These are phyloP conservation scores for Paxillus ammoniavirescens DNA, from an alignment of 768 basidiomycete species.

Conservation along the genomic window DNA sequence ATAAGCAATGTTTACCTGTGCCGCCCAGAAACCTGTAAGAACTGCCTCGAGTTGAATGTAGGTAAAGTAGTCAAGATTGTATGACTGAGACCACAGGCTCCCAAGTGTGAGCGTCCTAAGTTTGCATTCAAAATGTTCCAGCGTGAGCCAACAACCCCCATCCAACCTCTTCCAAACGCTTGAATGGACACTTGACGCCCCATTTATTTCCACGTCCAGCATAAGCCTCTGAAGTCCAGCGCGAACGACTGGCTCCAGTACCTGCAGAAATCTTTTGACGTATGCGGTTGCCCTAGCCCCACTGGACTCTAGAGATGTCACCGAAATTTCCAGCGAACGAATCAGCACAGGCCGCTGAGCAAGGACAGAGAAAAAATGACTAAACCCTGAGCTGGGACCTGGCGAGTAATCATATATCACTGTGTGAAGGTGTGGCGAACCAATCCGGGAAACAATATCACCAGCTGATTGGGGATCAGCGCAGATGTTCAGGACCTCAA, in stretches of 20 bases:
- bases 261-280: slow-evolving; percentile 1
- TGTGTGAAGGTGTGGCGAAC: slow-evolving; percentile 9
- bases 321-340: slow-evolving; percentile 3
- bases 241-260: slow-evolving; percentile 4
- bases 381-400: not conserved
- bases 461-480: slow-evolving; percentile 6
- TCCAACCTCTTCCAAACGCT: slow-evolving; percentile 9
- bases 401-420: not conserved
- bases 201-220: slow-evolving; percentile 8
- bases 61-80: too few relatives aligned
- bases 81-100: too few relatives aligned
- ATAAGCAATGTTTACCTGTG: too few relatives aligned
- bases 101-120: too few relatives aligned
- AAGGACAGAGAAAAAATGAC: slow-evolving; percentile 1
- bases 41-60: too few relatives aligned
- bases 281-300: slow-evolving; percentile 2
- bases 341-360: slow-evolving; percentile 4
- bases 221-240: slow-evolving; percentile 3
- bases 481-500: slow-evolving; percentile 5
- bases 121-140: too few relatives aligned
- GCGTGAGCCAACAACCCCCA: slow-evolving; percentile 4
- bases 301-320: not conserved
- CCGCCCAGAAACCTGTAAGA: too few relatives aligned
- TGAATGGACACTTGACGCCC: slow-evolving; percentile 7
- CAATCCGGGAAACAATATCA: slow-evolving; percentile 6